These are phyloP conservation scores for Candida caryicola DNA, from an alignment of 805 yeast species.

Conservation along the genomic window DNA sequence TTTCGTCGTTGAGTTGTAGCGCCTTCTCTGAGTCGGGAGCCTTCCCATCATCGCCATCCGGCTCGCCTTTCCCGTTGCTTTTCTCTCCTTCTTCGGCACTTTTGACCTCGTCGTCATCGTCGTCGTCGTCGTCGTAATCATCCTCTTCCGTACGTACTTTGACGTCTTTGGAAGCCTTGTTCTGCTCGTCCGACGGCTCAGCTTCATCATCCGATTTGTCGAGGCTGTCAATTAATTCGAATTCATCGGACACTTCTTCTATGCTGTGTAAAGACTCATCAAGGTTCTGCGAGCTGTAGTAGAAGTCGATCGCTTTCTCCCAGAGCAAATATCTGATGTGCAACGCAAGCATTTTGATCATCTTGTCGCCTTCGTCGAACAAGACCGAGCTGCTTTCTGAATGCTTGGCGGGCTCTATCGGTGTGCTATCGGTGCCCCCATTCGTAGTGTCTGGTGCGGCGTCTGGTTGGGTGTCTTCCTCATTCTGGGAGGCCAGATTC, in stretches of 20 bases:
- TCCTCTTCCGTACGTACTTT: constrained; percentile 41
- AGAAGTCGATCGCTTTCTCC: constrained; percentile 63
- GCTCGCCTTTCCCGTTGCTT: constrained; percentile 19
- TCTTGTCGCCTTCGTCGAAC: constrained; percentile 42
- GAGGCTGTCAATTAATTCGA: constrained; percentile 32
- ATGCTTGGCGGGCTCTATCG: background rate
- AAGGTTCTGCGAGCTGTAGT: constrained; percentile 23
- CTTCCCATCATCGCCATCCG: constrained; percentile 9
- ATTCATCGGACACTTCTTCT: constrained; percentile 35
- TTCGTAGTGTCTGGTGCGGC: background rate
- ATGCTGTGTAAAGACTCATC: constrained; percentile 14
- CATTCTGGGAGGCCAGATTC: constrained; percentile 9
- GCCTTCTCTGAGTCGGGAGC: no score
- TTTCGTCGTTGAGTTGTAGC: constrained; percentile 23
- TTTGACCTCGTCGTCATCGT: constrained; percentile 19
- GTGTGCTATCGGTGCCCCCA: background rate
- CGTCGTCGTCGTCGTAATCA: constrained; percentile 28
- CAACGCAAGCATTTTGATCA: constrained; percentile 46
- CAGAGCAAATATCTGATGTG: constrained; percentile 66
- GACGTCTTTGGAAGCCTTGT: constrained; percentile 10
- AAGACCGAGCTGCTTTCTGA: constrained; percentile 15
- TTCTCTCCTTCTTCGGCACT: constrained; percentile 25
- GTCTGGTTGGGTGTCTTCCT: background rate
- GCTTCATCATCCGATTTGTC: constrained; percentile 24
- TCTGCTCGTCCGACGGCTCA: constrained; percentile 9